Evolutionary conservation across 352 stramenopile genomes (phyloP).

Genomic region (Phytophthora pluvialis): DNA sequence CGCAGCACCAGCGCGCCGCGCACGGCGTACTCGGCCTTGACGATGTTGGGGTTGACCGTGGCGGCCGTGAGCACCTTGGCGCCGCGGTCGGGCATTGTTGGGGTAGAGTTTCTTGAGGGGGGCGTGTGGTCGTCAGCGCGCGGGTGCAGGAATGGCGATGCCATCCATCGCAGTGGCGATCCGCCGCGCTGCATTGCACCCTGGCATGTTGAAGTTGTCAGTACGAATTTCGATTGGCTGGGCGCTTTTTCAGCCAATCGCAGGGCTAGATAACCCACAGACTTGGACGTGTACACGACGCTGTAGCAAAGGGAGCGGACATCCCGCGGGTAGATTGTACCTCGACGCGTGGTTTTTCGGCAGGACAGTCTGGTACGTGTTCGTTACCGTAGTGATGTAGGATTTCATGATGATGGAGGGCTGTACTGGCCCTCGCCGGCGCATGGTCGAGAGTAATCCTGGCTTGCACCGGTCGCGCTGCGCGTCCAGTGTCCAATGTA

Average conservation of each 20-base stretch:
- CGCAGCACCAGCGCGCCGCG: constrained; percentile 87
- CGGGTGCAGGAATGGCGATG: constrained; percentile 2
- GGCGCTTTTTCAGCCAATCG: constrained; percentile 1
- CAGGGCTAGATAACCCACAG: background rate
- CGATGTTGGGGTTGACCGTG: constrained; percentile 72
- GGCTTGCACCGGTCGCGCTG: background rate
- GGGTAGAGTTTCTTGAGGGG: background rate
- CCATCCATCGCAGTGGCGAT: no score
- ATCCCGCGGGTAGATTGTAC: no score
- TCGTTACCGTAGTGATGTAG: no score
- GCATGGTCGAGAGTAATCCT: background rate
- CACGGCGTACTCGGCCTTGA: constrained; percentile 90
- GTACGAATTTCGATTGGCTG: constrained; percentile 4
- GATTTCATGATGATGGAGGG: background rate
- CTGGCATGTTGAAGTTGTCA: constrained; percentile 8
- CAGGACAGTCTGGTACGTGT: no score
- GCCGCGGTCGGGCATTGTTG: background rate
- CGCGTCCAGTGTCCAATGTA: no score
- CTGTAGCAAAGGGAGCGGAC: background rate
- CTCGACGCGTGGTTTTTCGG: no score
- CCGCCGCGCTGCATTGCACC: constrained; percentile 3
- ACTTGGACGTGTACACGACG: background rate
- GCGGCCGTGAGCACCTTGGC: constrained; percentile 15
- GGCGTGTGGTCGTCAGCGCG: background rate
- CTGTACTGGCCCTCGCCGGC: background rate